Percentiles rank a stretch among this genome's conserved stretches.
Evolutionary conservation across 352 stramenopile species (phyloP).

Genomic region (Globisporangium barbulae): DNA sequence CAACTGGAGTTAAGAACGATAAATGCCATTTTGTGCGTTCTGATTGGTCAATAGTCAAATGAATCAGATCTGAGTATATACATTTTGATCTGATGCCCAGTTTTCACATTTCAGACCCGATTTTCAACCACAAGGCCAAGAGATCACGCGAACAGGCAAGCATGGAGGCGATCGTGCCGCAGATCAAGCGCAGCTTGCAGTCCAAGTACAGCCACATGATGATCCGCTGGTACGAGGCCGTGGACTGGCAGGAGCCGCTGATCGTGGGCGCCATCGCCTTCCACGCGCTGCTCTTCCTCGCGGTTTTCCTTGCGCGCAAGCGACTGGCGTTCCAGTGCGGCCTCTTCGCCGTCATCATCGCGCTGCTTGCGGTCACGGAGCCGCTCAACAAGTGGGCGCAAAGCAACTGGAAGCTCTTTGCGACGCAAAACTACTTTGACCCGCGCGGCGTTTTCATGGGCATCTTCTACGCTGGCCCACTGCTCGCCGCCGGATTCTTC

Average conservation of each 20-base stretch:
- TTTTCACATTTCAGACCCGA: too few species aligned
- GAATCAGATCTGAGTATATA: too few species aligned
- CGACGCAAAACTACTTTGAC: slow-evolving; percentile 86
- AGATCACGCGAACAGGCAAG: background rate
- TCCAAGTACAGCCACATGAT: slow-evolving; percentile 73
- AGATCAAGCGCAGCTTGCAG: slow-evolving; percentile 67
- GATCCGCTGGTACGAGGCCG: slow-evolving; percentile 78
- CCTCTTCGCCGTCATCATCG: slow-evolving; percentile 66
- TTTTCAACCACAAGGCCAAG: background rate
- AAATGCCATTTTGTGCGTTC: too few species aligned
- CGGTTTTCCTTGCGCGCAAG: slow-evolving; percentile 57
- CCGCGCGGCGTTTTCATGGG: slow-evolving; percentile 75
- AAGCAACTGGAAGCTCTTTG: slow-evolving; percentile 55
- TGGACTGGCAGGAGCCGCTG: slow-evolving; percentile 78
- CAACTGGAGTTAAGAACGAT: background rate
- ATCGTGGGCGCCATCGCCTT: slow-evolving; percentile 54
- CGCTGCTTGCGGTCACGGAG: slow-evolving; percentile 55
- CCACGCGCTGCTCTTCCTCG: slow-evolving; percentile 50
- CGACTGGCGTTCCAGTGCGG: slow-evolving; percentile 49
- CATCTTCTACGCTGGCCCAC: slow-evolving; percentile 74
- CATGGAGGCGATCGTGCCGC: slow-evolving; percentile 61
- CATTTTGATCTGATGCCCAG: too few species aligned
- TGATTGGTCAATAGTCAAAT: too few species aligned
- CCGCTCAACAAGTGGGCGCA: slow-evolving; percentile 59
- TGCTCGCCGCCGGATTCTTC: slow-evolving; percentile 75